These are phyloP conservation scores for Thalassiosira hispida DNA, from an alignment of 352 stramenopile genomes.

Conservation along the genomic window DNA sequence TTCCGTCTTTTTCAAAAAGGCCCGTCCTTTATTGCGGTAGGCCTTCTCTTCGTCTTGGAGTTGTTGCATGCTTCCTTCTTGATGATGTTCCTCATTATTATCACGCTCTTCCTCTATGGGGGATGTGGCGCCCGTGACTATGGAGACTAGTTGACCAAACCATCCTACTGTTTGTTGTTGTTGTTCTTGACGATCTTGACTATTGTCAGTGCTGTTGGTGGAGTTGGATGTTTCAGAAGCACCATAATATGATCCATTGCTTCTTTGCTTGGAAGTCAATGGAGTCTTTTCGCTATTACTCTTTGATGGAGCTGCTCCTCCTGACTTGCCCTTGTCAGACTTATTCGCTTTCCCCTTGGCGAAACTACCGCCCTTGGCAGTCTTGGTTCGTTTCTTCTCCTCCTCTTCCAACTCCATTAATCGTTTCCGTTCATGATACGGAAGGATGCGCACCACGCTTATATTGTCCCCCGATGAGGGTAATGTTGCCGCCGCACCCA, in stretches of 20 bases:
- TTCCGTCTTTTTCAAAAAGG: slow-evolving; percentile 38
- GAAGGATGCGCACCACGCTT: slow-evolving; percentile 14
- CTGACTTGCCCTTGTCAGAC: background rate
- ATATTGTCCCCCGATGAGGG: too few species aligned
- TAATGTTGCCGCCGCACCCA: too few species aligned
- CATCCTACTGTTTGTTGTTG: background rate
- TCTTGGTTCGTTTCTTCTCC: background rate
- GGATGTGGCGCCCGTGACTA: too few species aligned
- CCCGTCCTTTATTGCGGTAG: slow-evolving; percentile 31
- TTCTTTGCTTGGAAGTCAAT: background rate
- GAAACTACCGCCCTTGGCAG: too few species aligned
- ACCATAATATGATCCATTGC: too few species aligned
- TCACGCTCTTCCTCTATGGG: background rate
- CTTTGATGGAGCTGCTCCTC: background rate
- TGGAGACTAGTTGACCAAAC: too few species aligned
- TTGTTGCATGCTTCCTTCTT: slow-evolving; percentile 7
- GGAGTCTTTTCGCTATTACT: background rate
- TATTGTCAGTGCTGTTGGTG: too few species aligned
- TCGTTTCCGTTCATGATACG: slow-evolving; percentile 47
- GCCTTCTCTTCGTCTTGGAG: slow-evolving; percentile 23
- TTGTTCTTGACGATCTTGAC: background rate
- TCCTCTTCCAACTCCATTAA: slow-evolving; percentile 19
- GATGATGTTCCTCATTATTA: background rate
- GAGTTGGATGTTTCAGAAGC: too few species aligned
- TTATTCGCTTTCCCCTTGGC: background rate